Conservation (phyloP, 169 alveolate genomes). For the Cryptosporidium felis region DNA sequence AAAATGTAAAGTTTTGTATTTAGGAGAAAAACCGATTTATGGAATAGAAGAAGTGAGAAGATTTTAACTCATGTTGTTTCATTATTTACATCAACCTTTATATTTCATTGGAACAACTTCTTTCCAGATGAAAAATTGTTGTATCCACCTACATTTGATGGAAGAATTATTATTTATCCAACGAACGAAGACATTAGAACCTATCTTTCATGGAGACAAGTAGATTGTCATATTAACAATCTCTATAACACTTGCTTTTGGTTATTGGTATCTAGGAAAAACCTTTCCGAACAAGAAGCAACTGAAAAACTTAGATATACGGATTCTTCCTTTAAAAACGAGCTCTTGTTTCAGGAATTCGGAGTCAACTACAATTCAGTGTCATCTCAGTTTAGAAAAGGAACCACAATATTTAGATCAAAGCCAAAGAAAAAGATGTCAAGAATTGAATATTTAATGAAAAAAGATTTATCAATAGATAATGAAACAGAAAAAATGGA, state of each 20-base stretch:
- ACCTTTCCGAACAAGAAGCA: conserved; percentile 82
- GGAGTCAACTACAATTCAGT: conserved; percentile 89
- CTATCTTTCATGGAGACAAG: conserved; percentile 92
- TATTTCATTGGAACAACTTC: conserved; percentile 82
- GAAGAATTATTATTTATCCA: conserved; percentile 92
- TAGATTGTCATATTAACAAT: conserved; percentile 94
- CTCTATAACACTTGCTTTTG: conserved; percentile 95
- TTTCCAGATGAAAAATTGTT: conserved; percentile 79
- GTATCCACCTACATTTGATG: conserved; percentile 92
- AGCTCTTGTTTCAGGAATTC: conserved; percentile 85
- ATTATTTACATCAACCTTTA: conserved; percentile 90
- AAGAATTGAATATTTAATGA: conserved; percentile 70
- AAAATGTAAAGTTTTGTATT: conserved; percentile 79
- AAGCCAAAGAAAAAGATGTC: conserved; percentile 64
- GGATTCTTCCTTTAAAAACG: conserved; percentile 87
- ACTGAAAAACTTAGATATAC: conserved; percentile 79
- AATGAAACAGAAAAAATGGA: not conserved
- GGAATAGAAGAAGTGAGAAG: conserved; percentile 84
- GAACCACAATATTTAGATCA: conserved; percentile 78
- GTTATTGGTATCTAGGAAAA: conserved; percentile 89
- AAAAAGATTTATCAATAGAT: conserved; percentile 38
- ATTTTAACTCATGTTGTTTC: conserved; percentile 90
- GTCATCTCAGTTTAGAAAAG: conserved; percentile 82
- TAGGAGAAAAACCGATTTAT: conserved; percentile 81
- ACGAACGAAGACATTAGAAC: conserved; percentile 84